These are phyloP conservation scores for Blastocystis sp. DNA, from an alignment of 352 stramenopile genomes.

Conservation along the genomic window DNA sequence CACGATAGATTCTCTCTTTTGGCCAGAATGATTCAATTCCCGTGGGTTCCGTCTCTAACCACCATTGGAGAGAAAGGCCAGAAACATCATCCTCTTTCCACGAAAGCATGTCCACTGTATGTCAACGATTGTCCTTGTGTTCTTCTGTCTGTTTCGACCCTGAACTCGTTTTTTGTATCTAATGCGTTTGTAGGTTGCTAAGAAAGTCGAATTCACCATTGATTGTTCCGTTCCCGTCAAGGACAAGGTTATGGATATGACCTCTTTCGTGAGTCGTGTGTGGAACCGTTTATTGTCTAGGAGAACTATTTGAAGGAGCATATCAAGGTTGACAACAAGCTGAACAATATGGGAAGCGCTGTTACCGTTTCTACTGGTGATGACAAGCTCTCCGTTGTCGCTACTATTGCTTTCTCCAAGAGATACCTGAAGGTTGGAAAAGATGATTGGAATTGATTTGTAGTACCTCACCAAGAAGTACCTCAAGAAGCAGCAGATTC, in stretches of 20 bases:
- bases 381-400: conserved; percentile 88
- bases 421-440: conserved; percentile 74
- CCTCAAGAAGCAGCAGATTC: conserved; percentile 99
- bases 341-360: conserved; percentile 83
- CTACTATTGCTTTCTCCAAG: conserved; percentile 90
- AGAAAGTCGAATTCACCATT: conserved; percentile 80
- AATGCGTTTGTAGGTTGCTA: conserved; percentile 59
- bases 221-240: conserved; percentile 90
- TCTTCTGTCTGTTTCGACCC: too few species aligned
- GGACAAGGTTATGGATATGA: conserved; percentile 95
- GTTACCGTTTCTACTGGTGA: conserved; percentile 91
- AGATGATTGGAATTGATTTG: neutral
- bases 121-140: neutral
- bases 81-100: neutral
- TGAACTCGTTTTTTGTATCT: neutral
- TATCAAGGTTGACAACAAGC: conserved; percentile 98
- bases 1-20: neutral
- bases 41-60: neutral
- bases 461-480: conserved; percentile 99
- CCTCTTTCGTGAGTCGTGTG: conserved; percentile 75
- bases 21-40: neutral
- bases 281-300: neutral
- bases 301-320: conserved; percentile 98
- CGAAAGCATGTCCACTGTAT: neutral
- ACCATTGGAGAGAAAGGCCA: neutral